Base-by-base conservation (phyloP, 352 stramenopile genomes). In the Phytophthora pistaciae region DNA sequence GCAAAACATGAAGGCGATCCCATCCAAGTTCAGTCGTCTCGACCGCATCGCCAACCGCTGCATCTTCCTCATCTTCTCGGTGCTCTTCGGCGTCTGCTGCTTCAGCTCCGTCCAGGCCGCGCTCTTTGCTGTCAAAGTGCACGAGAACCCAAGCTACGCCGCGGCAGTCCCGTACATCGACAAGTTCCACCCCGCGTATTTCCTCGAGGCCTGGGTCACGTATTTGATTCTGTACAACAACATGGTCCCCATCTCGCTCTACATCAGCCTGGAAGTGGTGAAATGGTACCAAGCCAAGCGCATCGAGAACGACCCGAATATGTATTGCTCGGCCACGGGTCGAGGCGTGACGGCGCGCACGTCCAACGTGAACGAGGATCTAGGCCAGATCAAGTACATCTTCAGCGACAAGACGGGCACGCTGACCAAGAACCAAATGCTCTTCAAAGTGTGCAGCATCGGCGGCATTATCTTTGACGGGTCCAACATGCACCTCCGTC, bases 391-490 rank as follows among this genome's bases (percentile, higher is more conserved):
- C 69, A 95, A 99, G 66, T 99, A 99, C 78, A 96, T 99, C 13
- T 99, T 99, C 78, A 99, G 88, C 18, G 98, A 99, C 75, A 99
- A 99, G 76, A 99, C 98, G 1, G 98, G 98, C 8, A 99, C 98
- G 4, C 78, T 99, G 18, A 99, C 98, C 2, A 97, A 97, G 59
- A 99, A 99, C 71, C 91, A 99, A 60, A 99, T 99, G 98, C 81
- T 99, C 21, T 98, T 99, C 71, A 96, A 97, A 66, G 84, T 95
- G 10, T 98, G 95, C 68, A 94, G 87, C 38, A 96, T 99, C 29
- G 91, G 87, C 21, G 95, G 95, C 13, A 85, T 95, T 29, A 93
- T 97, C 50, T 99, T 97, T 56, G 95, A 96, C 40, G 85, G 85
- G 4, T 84, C 73, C 0, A 83, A 68, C 21, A 94, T 94, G 87